Evolutionary conservation across 2,329 filamentous ascomycete species (phyloP), one percentile per base, ranked within the genome.

Genomic region (Cladosporium velox): DNA sequence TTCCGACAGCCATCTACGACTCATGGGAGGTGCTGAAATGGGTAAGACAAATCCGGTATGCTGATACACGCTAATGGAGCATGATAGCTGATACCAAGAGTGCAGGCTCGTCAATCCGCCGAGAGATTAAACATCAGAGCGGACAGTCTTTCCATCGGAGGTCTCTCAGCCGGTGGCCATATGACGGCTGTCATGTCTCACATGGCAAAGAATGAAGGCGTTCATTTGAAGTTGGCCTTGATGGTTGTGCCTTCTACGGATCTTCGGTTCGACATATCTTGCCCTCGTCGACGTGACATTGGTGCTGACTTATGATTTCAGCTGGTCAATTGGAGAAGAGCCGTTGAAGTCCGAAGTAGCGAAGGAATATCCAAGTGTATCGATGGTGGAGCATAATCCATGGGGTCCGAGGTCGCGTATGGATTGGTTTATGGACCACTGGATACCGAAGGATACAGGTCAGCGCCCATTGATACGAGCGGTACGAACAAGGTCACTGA

Each of bases 1-100:
- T 84, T 66, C 83, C 83, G 0, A 74, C 72, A 0, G 79, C 78
- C 4, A 73, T 84, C 1, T 75, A 83, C 62, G 82, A 85, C 69
- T 77, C 75, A 58, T 80, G 78, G 67, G 81, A 83, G 60, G 76
- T 75, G 0, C 68, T 80, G 0, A 66, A 73, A 58, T 81, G 79
- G 79, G 75, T 78, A 57, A 30, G 24, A 6, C 26, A 12, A 15
- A 52, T 52, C 24, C 24, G 14, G 2, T 26, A 15, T 28, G 49
- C 18, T 52, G 21, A 15, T 28, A 8, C 2, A 18, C 10, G 41
- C 3, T 44, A 1, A 6, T 21, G 10, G 6, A 28, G 2, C 15
- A 18, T 28, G 49, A 52, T 28, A 4, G 49, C 49, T 52, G 49
- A 52, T 14, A 28, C 24, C 11, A 52, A 52, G 21, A 52, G 14